These are phyloP conservation scores for Alternaria consortialis DNA, from an alignment of 2,329 filamentous ascomycete genomes.

Conservation along the genomic window DNA sequence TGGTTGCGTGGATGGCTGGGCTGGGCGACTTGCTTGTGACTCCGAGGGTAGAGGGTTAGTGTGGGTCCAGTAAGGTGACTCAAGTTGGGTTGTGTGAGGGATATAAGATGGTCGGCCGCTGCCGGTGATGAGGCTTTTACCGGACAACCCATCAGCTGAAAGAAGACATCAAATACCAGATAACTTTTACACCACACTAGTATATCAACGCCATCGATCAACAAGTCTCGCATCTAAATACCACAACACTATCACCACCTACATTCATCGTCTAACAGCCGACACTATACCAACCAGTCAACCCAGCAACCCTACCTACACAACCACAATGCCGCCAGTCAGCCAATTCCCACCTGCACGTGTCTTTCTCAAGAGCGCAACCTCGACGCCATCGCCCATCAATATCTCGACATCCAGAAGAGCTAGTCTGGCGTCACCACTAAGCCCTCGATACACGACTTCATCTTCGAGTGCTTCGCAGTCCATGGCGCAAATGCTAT, in stretches of 20 bases:
- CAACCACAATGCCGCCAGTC: conserved; percentile 39
- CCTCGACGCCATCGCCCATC: conserved; percentile 15
- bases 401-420: conserved; percentile 10
- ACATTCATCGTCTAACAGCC: neutral
- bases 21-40: conserved; percentile 13
- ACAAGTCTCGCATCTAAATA: neutral
- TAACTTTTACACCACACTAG: neutral
- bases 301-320: neutral
- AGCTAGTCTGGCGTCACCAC: conserved; percentile 18
- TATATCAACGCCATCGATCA: neutral
- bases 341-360: conserved; percentile 46
- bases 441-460: conserved; percentile 28
- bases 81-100: neutral
- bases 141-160: neutral
- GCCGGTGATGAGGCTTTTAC: neutral
- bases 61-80: conserved; percentile 7
- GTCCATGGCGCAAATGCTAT: conserved; percentile 36
- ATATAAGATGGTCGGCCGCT: conserved; percentile 12
- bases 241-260: neutral
- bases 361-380: conserved; percentile 39
- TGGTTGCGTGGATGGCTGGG: neutral
- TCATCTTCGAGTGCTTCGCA: conserved; percentile 34
- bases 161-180: neutral
- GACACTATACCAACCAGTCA: neutral
- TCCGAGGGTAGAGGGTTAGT: conserved; percentile 17